Evolutionary conservation across 441 rosid genomes (phyloP).

Genomic region (Gossypium lobatum): DNA sequence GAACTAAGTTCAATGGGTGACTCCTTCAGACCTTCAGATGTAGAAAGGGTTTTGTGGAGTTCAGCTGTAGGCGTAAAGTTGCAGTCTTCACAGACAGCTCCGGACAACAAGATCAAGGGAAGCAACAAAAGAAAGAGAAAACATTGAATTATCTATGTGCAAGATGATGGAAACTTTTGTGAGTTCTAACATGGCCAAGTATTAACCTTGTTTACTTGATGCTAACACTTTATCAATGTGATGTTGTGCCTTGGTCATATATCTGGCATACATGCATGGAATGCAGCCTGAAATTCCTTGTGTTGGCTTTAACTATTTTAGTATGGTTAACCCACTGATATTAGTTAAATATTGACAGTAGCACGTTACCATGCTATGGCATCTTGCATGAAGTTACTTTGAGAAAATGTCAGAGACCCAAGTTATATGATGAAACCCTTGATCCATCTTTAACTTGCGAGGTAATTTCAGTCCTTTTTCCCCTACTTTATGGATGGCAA

Average conservation of each 20-base stretch:
- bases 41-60: constrained; percentile 86
- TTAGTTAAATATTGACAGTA: neutral
- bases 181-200: neutral
- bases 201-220: neutral
- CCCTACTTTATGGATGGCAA: neutral
- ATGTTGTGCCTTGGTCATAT: neutral
- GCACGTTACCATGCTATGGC: neutral
- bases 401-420: neutral
- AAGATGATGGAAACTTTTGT: neutral
- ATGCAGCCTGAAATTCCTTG: neutral
- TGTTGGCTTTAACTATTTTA: too few relatives aligned
- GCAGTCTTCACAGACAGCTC: constrained; percentile 22
- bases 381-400: neutral
- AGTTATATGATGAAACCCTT: neutral
- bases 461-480: neutral
- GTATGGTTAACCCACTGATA: neutral
- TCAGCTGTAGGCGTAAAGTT: constrained; percentile 41
- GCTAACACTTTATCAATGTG: neutral
- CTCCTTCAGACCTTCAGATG: constrained; percentile 58
- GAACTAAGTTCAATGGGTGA: constrained; percentile 51
- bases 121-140: constrained; percentile 61
- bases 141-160: constrained; percentile 22
- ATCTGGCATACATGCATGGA: neutral
- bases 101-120: constrained; percentile 16
- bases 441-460: neutral